Percentiles rank a stretch among this genome's conserved stretches.
These are phyloP conservation scores for Volutella citrinella DNA, from an alignment of 2,329 filamentous ascomycete species.

Conservation along the genomic window DNA sequence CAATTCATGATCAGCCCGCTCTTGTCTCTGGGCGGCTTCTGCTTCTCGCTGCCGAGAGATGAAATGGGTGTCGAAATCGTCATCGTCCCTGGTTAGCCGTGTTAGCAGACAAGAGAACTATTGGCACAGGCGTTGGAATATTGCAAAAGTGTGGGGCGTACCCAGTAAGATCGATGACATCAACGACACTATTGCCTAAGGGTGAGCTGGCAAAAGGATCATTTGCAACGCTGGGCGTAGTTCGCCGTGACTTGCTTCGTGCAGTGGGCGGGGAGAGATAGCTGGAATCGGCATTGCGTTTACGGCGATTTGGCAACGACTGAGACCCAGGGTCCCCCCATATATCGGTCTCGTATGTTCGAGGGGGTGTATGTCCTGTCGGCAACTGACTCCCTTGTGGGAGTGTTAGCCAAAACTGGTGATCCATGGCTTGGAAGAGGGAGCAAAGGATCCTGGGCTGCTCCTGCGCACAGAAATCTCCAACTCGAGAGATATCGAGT, in stretches of 20 bases:
- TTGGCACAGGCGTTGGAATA: too few species aligned
- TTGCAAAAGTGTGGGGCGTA: too few species aligned
- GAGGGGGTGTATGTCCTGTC: too few species aligned
- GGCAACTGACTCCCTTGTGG: too few species aligned
- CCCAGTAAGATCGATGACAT: slow-evolving; percentile 43
- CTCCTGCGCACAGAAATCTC: too few species aligned
- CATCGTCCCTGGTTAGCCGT: slow-evolving; percentile 27
- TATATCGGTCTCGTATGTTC: slow-evolving; percentile 1
- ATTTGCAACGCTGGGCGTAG: slow-evolving; percentile 20
- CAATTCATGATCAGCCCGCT: slow-evolving; percentile 25
- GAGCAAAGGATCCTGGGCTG: too few species aligned
- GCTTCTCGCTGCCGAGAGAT: slow-evolving; percentile 34
- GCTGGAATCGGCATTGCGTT: slow-evolving; percentile 24
- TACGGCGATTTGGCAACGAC: slow-evolving; percentile 27
- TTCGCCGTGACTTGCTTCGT: slow-evolving; percentile 33
- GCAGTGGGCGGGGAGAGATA: slow-evolving; percentile 10
- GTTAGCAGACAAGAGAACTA: neutral
- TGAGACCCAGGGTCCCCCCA: slow-evolving; percentile 13
- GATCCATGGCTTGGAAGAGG: too few species aligned
- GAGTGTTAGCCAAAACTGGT: too few species aligned
- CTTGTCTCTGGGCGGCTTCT: slow-evolving; percentile 30
- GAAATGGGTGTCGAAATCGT: slow-evolving; percentile 24
- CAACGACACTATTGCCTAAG: slow-evolving; percentile 13
- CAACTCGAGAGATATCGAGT: too few species aligned
- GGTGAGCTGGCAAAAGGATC: slow-evolving; percentile 5